phyloP scores from a whole-genome alignment of 208 protist species.

The Blechomonas ayalai region DNA sequence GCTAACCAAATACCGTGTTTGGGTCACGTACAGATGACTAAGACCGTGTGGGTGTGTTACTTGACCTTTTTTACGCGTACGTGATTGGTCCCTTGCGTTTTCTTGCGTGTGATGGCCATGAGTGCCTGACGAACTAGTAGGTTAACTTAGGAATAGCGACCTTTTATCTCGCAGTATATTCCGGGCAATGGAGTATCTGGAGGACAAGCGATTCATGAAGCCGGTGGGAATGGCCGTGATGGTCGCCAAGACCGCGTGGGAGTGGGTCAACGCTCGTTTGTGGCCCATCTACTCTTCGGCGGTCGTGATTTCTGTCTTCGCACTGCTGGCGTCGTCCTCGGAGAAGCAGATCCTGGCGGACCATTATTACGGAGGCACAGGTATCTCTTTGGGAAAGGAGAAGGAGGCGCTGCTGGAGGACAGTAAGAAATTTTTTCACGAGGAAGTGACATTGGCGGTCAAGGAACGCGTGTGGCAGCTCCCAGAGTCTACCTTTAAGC shows the following conservation, averaged over 20 bases:
- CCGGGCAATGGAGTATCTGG: constrained; percentile 35
- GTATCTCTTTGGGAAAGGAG: constrained; percentile 13
- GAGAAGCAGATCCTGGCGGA: constrained; percentile 87
- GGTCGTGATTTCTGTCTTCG: constrained; percentile 65
- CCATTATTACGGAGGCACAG: constrained; percentile 52
- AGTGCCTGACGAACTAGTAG: too few relatives aligned
- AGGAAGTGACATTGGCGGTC: constrained; percentile 73
- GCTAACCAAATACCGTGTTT: too few relatives aligned
- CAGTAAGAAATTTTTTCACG: constrained; percentile 62
- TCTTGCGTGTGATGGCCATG: too few relatives aligned
- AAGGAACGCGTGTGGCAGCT: constrained; percentile 84
- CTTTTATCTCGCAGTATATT: too few relatives aligned
- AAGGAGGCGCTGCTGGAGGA: constrained; percentile 36
- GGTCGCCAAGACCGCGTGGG: constrained; percentile 24
- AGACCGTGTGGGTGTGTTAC: too few relatives aligned
- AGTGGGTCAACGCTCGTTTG: constrained; percentile 45
- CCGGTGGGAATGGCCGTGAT: constrained; percentile 12
- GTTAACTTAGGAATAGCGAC: too few relatives aligned
- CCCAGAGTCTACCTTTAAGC: constrained; percentile 34
- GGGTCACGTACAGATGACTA: too few relatives aligned
- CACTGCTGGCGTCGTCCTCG: constrained; percentile 56
- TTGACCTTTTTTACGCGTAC: too few relatives aligned
- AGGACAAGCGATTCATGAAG: constrained; percentile 31
- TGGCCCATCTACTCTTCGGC: constrained; percentile 78
- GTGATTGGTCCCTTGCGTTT: too few relatives aligned